Evolutionary conservation across 371 early-diverging fungal species (phyloP).

Genomic region (Mortierella sp.): DNA sequence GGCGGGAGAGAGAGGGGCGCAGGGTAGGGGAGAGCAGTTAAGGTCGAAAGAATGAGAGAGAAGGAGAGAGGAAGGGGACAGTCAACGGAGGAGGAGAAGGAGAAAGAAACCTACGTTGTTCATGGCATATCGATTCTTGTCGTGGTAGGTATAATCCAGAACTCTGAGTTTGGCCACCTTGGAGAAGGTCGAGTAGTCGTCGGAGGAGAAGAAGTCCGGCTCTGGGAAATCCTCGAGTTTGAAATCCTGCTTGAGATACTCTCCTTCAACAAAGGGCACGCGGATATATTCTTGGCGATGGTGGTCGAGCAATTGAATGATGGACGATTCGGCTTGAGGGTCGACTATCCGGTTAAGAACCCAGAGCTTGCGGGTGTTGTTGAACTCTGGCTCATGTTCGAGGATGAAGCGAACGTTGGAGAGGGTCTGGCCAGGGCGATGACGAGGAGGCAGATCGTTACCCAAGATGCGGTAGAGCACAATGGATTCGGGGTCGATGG

Average conservation of each 20-base stretch:
- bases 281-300: slow-evolving; percentile 72
- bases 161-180: slow-evolving; percentile 74
- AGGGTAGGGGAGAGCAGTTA: not conserved
- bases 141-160: slow-evolving; percentile 77
- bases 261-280: slow-evolving; percentile 71
- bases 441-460: slow-evolving; percentile 81
- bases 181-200: slow-evolving; percentile 72
- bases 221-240: slow-evolving; percentile 76
- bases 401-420: slow-evolving; percentile 78
- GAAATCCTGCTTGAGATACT: slow-evolving; percentile 74
- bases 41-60: not conserved
- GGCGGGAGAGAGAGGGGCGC: not conserved
- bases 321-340: slow-evolving; percentile 68
- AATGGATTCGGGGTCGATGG: slow-evolving; percentile 64
- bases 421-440: slow-evolving; percentile 76
- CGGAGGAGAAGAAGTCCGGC: slow-evolving; percentile 76
- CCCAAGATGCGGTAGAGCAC: slow-evolving; percentile 80
- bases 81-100: not conserved
- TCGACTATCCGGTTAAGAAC: slow-evolving; percentile 80
- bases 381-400: slow-evolving; percentile 75
- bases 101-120: slow-evolving; percentile 70
- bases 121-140: slow-evolving; percentile 82
- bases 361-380: slow-evolving; percentile 74
- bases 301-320: slow-evolving; percentile 68
- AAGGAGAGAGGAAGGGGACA: not conserved